Evolutionary conservation across 148 eudicot genomes (phyloP), one percentile per base, ranked within the genome.

Genomic region (Limonium bicolor): DNA sequence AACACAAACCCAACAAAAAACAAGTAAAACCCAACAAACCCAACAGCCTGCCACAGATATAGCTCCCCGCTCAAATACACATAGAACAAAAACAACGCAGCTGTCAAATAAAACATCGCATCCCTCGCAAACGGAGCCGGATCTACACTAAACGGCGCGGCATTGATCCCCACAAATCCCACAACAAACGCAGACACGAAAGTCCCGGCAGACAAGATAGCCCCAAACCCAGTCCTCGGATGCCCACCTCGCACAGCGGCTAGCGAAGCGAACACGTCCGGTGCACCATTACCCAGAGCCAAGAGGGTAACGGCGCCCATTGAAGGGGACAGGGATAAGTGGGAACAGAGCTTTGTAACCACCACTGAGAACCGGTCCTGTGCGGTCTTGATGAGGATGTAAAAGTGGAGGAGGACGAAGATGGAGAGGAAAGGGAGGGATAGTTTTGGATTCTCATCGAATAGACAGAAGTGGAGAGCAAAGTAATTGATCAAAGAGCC

Each of bases 1-100:
- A 90, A 80, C 63, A 90, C 99, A 71, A 90, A 33, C 51, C 82
- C 97, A 51, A 90, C 93, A 59, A 90, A 90, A 23, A 80, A 77
- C 47, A 90, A 15, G 47, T 80, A 90, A 59, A 80, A 90, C 49
- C 66, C 80, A 56, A 84, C 86, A 78, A 90, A 90, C 51, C 95
- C 97, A 61, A 84, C 39, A 7, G 88, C 94, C 63, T 90, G 99
- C 95, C 95, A 90, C 34, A 90, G 43, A 36, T 50, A 80, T 55
- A 90, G 59, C 76, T 90, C 99, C 47, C 85, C 99, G 53, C 88
- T 80, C 34, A 90, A 53, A 54, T 90, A 90, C 12, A 85, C 99
- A 55, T 60, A 84, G 15, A 90, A 90, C 58, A 90, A 44, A 11
- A 85, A 69, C 58, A 77, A 51, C 10, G 76, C 85, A 16, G 88